These are phyloP conservation scores for Mycena citricolor DNA, from an alignment of 1,284 basidiomycete species.

Conservation along the genomic window DNA sequence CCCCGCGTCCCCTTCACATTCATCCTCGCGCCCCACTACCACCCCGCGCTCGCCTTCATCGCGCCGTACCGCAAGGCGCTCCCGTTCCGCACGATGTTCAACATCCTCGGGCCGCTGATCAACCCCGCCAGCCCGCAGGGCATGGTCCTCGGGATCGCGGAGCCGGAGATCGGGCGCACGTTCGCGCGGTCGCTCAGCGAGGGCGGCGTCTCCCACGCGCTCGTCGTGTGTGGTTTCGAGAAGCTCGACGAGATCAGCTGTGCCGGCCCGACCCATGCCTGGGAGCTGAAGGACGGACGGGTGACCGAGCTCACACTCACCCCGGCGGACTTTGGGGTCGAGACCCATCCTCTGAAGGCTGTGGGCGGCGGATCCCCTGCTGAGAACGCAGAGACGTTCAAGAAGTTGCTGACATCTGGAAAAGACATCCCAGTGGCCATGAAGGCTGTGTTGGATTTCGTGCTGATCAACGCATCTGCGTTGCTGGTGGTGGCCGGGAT, in stretches of 20 bases:
- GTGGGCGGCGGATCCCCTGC: conserved; percentile 74
- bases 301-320: conserved; percentile 52
- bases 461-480: conserved; percentile 23
- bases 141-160: conserved; percentile 91
- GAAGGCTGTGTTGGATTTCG: conserved; percentile 21
- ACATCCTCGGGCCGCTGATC: conserved; percentile 91
- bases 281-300: conserved; percentile 57
- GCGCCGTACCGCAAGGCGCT: conserved; percentile 85
- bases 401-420: conserved; percentile 54
- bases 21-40: conserved; percentile 92
- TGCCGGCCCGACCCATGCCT: conserved; percentile 84
- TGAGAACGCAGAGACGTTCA: conserved; percentile 75
- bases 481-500: conserved; percentile 22
- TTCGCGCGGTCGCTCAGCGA: conserved; percentile 78
- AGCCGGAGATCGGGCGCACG: conserved; percentile 78
- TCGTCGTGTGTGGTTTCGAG: conserved; percentile 94
- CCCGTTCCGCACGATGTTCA: conserved; percentile 97
- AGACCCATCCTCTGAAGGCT: conserved; percentile 61
- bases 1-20: conserved; percentile 81
- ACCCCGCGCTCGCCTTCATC: conserved; percentile 83
- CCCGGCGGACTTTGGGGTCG: conserved; percentile 73
- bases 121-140: conserved; percentile 86
- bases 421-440: conserved; percentile 41
- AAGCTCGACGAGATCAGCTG: conserved; percentile 94
- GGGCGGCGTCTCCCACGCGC: conserved; percentile 74